Evolutionary conservation across 139 green algal genomes (phyloP).

Genomic region (Eudorina sp.): DNA sequence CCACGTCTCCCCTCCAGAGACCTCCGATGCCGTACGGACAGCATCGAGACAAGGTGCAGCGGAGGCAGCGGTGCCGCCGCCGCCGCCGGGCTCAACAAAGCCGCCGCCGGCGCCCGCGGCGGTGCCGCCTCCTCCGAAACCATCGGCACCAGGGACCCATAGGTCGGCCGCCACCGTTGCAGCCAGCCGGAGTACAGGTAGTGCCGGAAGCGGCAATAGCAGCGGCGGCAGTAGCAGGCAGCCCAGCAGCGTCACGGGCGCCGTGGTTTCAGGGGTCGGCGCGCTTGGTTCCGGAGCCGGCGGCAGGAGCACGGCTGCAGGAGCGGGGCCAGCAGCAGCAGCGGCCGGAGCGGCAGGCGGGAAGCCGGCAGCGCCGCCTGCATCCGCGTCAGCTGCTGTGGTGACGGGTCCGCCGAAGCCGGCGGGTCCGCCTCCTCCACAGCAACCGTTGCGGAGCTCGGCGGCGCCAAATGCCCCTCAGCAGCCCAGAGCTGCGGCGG

Average conservation of each 20-base stretch:
- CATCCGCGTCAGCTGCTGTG: background rate
- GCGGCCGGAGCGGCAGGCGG: background rate
- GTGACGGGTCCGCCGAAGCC: too few relatives aligned
- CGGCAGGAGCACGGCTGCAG: background rate
- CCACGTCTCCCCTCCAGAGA: background rate
- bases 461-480: background rate
- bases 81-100: background rate
- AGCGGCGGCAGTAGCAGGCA: background rate
- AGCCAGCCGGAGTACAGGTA: background rate
- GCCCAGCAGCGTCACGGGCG: slow-evolving; percentile 7
- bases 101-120: background rate
- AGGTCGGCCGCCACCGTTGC: background rate
- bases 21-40: background rate
- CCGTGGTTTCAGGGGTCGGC: background rate
- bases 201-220: background rate
- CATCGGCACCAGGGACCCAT: background rate
- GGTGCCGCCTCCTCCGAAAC: too few relatives aligned
- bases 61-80: background rate
- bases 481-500: background rate
- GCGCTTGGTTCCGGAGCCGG: background rate
- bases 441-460: background rate
- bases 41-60: background rate
- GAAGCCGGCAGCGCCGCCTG: background rate
- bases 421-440: too few relatives aligned
- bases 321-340: background rate